Conservation (phyloP, 805 yeast genomes). For the Wickerhamomyces hampshirensis region DNA sequence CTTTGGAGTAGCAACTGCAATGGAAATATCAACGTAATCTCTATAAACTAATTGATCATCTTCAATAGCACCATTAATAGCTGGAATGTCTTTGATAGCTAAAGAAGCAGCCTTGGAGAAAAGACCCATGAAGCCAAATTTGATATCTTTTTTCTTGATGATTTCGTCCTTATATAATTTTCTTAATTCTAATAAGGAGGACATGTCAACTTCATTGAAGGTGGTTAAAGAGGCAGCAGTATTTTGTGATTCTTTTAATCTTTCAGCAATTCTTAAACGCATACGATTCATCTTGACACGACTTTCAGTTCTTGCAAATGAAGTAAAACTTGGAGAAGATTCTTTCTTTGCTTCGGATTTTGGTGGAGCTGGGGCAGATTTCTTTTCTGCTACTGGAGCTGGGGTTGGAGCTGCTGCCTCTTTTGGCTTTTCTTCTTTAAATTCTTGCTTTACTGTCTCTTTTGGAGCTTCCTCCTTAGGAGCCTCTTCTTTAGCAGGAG, state of each 20-base stretch:
- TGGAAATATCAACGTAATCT: constrained; percentile 92
- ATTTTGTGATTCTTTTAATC: constrained; percentile 98
- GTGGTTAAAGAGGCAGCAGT: constrained; percentile 98
- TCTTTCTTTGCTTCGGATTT: constrained; percentile 1
- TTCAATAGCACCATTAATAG: constrained; percentile 93
- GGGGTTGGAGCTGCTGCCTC: constrained; percentile 22
- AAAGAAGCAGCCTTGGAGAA: constrained; percentile 90
- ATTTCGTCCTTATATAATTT: constrained; percentile 95
- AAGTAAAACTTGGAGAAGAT: constrained; percentile 14
- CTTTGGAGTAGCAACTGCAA: constrained; percentile 99
- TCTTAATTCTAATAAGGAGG: constrained; percentile 87
- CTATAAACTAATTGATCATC: constrained; percentile 92
- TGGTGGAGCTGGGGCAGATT: constrained; percentile 24
- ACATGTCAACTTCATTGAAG: constrained; percentile 97
- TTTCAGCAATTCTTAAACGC: constrained; percentile 98
- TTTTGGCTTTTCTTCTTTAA: constrained; percentile 18
- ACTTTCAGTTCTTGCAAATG: constrained; percentile 80
- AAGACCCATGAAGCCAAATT: constrained; percentile 98
- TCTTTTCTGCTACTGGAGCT: constrained; percentile 23
- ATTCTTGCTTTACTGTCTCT: constrained; percentile 11
- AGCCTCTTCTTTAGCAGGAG: constrained; percentile 9
- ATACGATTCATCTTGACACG: constrained; percentile 98
- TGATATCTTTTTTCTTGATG: constrained; percentile 87
- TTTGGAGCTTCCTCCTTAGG: constrained; percentile 27
- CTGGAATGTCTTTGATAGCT: constrained; percentile 93